phyloP scores from a whole-genome alignment of 2,329 filamentous ascomycete genomes.

The Ophiostoma tasmaniense region DNA sequence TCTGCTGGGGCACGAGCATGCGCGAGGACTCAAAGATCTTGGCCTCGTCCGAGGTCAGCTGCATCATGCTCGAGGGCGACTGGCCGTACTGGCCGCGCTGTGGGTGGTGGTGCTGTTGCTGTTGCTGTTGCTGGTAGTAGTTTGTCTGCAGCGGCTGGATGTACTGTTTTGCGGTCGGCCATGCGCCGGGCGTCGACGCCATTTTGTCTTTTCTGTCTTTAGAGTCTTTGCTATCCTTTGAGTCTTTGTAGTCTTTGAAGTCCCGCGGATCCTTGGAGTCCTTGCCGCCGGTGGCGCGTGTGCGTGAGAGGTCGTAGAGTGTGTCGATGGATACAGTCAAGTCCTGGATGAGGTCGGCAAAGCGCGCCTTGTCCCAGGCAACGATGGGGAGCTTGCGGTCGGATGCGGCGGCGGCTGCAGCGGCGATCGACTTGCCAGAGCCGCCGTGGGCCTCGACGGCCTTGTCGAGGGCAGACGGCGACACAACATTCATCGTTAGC shows the following conservation, averaged over 20 bases:
- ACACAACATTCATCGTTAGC: not conserved
- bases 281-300: constrained; percentile 35
- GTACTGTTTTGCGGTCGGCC: constrained; percentile 14
- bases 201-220: constrained; percentile 14
- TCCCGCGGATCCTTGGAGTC: not conserved
- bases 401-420: not conserved
- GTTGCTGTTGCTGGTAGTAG: constrained; percentile 10
- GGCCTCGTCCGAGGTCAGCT: constrained; percentile 29
- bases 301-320: constrained; percentile 65
- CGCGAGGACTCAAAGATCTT: constrained; percentile 50
- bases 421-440: constrained; percentile 1
- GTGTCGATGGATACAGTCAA: constrained; percentile 72
- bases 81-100: constrained; percentile 6
- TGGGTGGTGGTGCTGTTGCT: not conserved
- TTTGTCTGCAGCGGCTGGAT: not conserved
- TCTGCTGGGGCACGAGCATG: constrained; percentile 53
- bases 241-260: constrained; percentile 13
- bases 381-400: constrained; percentile 44
- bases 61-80: constrained; percentile 26
- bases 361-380: constrained; percentile 61
- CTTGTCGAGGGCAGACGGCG: constrained; percentile 5
- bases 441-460: constrained; percentile 4
- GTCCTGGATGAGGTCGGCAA: constrained; percentile 66
- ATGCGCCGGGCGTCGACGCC: not conserved
- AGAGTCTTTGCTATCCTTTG: not conserved